Percentiles rank a stretch among this genome's conserved stretches.
Evolutionary conservation across 2,329 filamentous ascomycete genomes (phyloP).

Genomic region (Diaporthe sp.): DNA sequence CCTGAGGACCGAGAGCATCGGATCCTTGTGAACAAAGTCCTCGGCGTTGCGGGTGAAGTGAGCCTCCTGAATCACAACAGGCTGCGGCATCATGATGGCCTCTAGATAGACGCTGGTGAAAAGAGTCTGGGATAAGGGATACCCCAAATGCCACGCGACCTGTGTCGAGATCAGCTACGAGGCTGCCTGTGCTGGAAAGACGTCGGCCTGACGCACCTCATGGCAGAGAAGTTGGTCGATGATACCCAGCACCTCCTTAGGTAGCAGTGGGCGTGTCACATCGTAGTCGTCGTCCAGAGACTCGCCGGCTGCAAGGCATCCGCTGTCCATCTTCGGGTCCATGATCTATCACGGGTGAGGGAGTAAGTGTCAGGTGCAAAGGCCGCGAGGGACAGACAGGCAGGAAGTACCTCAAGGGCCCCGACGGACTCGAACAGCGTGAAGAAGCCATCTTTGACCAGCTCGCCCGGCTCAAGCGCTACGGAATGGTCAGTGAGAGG

Average conservation of each 20-base stretch:
- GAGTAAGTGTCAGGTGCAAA: constrained; percentile 15
- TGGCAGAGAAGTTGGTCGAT: constrained; percentile 94
- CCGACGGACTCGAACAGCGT: constrained; percentile 95
- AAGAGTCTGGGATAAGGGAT: constrained; percentile 93
- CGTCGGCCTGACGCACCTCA: constrained; percentile 71
- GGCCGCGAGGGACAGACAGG: neutral
- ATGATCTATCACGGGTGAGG: constrained; percentile 79
- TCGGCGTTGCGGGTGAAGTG: constrained; percentile 66
- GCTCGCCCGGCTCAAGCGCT: constrained; percentile 84
- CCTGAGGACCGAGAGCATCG: constrained; percentile 76
- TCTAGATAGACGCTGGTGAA: constrained; percentile 95
- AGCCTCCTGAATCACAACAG: constrained; percentile 74
- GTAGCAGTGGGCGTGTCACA: constrained; percentile 74
- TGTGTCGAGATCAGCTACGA: constrained; percentile 52
- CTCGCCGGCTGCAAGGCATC: constrained; percentile 82
- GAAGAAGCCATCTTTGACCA: constrained; percentile 95
- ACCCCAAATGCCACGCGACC: constrained; percentile 98
- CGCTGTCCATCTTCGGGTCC: constrained; percentile 99
- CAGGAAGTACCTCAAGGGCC: constrained; percentile 75
- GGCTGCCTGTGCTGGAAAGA: neutral
- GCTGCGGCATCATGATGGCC: constrained; percentile 80
- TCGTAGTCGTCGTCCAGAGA: constrained; percentile 89
- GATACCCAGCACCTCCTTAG: constrained; percentile 88
- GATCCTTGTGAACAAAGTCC: constrained; percentile 52
- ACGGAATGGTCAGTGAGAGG: constrained; percentile 42